Evolutionary conservation across 345 rosid genomes (phyloP).

Genomic region (Gossypium rotundifolium): DNA sequence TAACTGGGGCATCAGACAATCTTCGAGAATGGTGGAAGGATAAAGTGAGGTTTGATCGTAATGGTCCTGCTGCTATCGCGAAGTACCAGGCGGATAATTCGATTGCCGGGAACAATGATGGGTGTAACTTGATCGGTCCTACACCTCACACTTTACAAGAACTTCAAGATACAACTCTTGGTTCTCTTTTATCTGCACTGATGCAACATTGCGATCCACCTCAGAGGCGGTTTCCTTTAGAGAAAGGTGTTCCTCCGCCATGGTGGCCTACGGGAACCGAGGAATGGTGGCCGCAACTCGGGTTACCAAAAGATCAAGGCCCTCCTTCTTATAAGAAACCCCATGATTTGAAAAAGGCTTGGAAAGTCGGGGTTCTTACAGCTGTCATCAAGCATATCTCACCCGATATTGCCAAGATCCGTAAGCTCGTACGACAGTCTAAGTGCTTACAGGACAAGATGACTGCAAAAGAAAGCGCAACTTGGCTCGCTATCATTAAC

Average conservation of each 20-base stretch:
- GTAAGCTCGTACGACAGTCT: conserved; percentile 75
- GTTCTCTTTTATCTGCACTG: conserved; percentile 76
- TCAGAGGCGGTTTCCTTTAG: conserved; percentile 78
- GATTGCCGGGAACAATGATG: conserved; percentile 44
- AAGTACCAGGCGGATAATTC: conserved; percentile 63
- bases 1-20: conserved; percentile 84
- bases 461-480: conserved; percentile 84
- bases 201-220: conserved; percentile 93
- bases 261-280: conserved; percentile 94
- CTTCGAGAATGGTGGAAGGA: conserved; percentile 99
- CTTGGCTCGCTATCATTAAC: conserved; percentile 80
- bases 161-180: conserved; percentile 95
- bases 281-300: conserved; percentile 83
- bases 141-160: conserved; percentile 78
- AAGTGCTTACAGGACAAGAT: conserved; percentile 88
- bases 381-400: conserved; percentile 83
- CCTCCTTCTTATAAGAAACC: conserved; percentile 97
- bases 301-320: conserved; percentile 56
- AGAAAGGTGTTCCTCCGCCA: conserved; percentile 82
- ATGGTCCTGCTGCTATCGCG: conserved; percentile 83
- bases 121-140: conserved; percentile 42
- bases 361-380: conserved; percentile 92
- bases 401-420: conserved; percentile 64
- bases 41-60: conserved; percentile 83
- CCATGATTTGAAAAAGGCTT: conserved; percentile 87